Evolutionary conservation across 768 basidiomycete species (phyloP).

Genomic region (Udeniomyces megalosporus): DNA sequence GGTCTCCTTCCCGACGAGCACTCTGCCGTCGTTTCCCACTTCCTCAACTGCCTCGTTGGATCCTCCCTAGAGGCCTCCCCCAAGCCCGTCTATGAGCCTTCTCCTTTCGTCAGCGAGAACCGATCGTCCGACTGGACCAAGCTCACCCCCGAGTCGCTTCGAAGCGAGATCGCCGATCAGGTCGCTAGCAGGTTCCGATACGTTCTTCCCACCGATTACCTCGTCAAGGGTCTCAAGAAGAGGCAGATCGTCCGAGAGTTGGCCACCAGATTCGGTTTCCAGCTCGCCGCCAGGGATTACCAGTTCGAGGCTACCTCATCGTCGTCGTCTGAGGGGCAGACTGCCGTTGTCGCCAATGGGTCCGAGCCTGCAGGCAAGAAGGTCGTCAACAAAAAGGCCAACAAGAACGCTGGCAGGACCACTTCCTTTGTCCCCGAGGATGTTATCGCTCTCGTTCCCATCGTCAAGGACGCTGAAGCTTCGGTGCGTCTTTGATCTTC

Average conservation of each 20-base stretch:
- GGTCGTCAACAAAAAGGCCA: constrained; percentile 19
- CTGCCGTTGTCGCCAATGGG: too few relatives aligned
- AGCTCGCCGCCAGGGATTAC: constrained; percentile 32
- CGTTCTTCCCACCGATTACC: constrained; percentile 23
- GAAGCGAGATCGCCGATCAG: constrained; percentile 24
- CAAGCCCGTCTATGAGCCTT: constrained; percentile 26
- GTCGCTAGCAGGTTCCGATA: constrained; percentile 31
- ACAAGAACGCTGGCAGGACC: neutral
- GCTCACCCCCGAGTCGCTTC: constrained; percentile 29
- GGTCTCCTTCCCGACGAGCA: constrained; percentile 27
- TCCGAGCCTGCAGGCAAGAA: constrained; percentile 16
- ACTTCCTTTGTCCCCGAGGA: constrained; percentile 31
- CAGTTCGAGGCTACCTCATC: constrained; percentile 23
- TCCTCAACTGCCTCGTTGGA: constrained; percentile 36
- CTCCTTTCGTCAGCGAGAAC: constrained; percentile 19
- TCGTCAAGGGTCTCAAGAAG: constrained; percentile 25
- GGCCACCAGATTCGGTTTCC: constrained; percentile 30
- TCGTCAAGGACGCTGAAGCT: constrained; percentile 30
- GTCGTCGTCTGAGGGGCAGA: too few relatives aligned
- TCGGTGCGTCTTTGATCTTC: constrained; percentile 26
- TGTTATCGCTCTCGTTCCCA: constrained; percentile 30
- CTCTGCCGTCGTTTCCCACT: constrained; percentile 29
- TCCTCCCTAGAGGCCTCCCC: constrained; percentile 24
- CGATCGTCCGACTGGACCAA: constrained; percentile 25
- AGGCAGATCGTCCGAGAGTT: constrained; percentile 32